Evolutionary conservation across 306 rosid genomes (phyloP).

Genomic region (Cicer judaicum): DNA sequence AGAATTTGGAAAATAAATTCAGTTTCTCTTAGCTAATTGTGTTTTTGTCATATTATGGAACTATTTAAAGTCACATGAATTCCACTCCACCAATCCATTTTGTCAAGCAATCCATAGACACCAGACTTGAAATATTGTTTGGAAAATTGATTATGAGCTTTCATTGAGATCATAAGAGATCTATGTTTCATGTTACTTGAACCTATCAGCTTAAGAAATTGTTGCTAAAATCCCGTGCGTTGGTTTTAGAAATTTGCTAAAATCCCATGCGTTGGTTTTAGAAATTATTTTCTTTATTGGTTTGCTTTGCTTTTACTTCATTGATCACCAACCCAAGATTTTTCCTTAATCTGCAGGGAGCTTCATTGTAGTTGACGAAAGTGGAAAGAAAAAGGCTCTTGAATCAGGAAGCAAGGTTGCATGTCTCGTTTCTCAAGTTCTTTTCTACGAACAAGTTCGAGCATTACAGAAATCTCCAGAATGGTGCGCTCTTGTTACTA

Average conservation of each 20-base stretch:
- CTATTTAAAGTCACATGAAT: neutral
- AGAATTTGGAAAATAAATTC: neutral
- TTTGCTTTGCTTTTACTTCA: slow-evolving; percentile 20
- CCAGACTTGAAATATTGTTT: slow-evolving; percentile 30
- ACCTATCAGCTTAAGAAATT: neutral
- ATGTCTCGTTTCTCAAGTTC: slow-evolving; percentile 81
- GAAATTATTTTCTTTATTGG: slow-evolving; percentile 19
- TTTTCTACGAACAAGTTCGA: slow-evolving; percentile 80
- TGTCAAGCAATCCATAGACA: neutral
- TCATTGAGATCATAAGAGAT: neutral
- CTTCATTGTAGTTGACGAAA: slow-evolving; percentile 84
- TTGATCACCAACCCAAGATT: slow-evolving; percentile 1
- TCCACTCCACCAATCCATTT: slow-evolving; percentile 2
- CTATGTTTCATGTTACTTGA: slow-evolving; percentile 6
- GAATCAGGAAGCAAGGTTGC: slow-evolving; percentile 92
- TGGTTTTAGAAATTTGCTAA: too few relatives aligned
- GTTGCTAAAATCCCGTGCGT: neutral
- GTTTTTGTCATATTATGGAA: slow-evolving; percentile 12
- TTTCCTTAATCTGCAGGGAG: slow-evolving; percentile 63
- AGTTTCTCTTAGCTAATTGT: neutral
- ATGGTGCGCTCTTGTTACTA: slow-evolving; percentile 59
- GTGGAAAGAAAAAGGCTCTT: slow-evolving; percentile 85
- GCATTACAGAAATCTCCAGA: slow-evolving; percentile 66
- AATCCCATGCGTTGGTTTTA: too few relatives aligned
- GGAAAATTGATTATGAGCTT: neutral